Evolutionary conservation across 1,284 basidiomycete species (phyloP), one percentile per base, ranked within the genome.

Genomic region (Puccinia brachypodii): DNA sequence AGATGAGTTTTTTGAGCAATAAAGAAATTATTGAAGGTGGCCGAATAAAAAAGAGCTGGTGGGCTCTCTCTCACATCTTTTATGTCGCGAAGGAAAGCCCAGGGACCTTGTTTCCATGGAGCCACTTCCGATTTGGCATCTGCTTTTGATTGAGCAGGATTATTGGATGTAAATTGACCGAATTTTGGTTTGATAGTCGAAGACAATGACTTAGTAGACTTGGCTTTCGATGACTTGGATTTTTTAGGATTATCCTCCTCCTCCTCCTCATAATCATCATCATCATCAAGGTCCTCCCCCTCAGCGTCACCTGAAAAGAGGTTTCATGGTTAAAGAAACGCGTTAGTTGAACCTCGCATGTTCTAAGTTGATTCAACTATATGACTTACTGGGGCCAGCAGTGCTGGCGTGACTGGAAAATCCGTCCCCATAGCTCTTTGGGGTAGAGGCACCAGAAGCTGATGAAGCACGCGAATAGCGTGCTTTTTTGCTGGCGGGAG

Each of bases 11-110:
- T n/a, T n/a, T n/a, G n/a, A n/a, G n/a, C n/a, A n/a, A n/a, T n/a
- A n/a, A n/a, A n/a, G n/a, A n/a, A n/a, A n/a, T n/a, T n/a, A n/a
- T n/a, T n/a, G n/a, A n/a, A n/a, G n/a, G n/a, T 33, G 40, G 56
- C 1, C 38, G 28, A 71, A 28, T 38, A n/a, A 38, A 40, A 22
- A 22, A 14, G 28, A 14, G 8, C 38, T 42, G 31, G 7, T 44
- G 53, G 22, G 7, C 11, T n/a, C 25, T 28, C 40, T 19, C 79
- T 66, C 56, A 81, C 79, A 68, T 81, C 79, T 42, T 60, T 69
- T 19, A 81, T 81, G n/a, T 81, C 71, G 33, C 71, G 56, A 40
- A 81, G 71, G 40, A 81, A 81, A 47, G 68, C 69, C 79, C 79
- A 81, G 22, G 79, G 79, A 14, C 69, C 79, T 81, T 81, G 79